phyloP scores from a whole-genome alignment of 2,329 filamentous ascomycete genomes.

The Fusarium poae region DNA sequence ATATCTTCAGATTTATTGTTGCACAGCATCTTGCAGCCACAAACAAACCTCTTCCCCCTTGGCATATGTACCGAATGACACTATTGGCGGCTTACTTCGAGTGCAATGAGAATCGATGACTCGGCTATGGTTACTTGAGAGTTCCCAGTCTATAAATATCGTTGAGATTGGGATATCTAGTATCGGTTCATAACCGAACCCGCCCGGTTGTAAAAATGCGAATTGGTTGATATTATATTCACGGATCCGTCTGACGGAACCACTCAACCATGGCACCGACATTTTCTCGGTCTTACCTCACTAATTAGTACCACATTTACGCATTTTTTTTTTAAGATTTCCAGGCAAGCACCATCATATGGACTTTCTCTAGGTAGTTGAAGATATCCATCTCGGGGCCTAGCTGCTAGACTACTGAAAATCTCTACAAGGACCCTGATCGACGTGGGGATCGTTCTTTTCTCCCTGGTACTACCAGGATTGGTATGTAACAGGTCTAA shows the following conservation, averaged over 20 bases:
- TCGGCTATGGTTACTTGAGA: slow-evolving; percentile 31
- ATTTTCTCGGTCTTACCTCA: slow-evolving; percentile 31
- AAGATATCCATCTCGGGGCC: slow-evolving; percentile 15
- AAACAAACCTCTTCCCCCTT: slow-evolving; percentile 14
- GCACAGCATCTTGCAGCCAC: slow-evolving; percentile 14
- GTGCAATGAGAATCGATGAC: neutral
- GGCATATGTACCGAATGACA: slow-evolving; percentile 24
- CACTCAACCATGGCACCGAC: neutral
- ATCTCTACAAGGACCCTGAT: slow-evolving; percentile 38
- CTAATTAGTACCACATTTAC: slow-evolving; percentile 9
- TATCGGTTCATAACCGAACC: neutral
- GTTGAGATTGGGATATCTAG: neutral
- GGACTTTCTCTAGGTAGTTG: slow-evolving; percentile 4
- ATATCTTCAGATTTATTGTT: neutral
- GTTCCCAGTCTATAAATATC: slow-evolving; percentile 33
- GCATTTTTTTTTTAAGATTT: slow-evolving; percentile 6
- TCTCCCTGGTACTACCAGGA: slow-evolving; percentile 3
- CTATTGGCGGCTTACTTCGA: slow-evolving; percentile 16
- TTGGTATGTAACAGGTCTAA: neutral
- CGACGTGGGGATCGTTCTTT: slow-evolving; percentile 19
- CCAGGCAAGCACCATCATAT: slow-evolving; percentile 10
- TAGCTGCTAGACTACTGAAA: slow-evolving; percentile 3
- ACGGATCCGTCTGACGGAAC: slow-evolving; percentile 8
- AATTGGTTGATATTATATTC: slow-evolving; percentile 4
- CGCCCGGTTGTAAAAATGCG: neutral